Percentiles rank a stretch among this genome's conserved stretches.
Evolutionary conservation across 2,329 filamentous ascomycete species (phyloP).

Genomic region (Verticillium isaacii): DNA sequence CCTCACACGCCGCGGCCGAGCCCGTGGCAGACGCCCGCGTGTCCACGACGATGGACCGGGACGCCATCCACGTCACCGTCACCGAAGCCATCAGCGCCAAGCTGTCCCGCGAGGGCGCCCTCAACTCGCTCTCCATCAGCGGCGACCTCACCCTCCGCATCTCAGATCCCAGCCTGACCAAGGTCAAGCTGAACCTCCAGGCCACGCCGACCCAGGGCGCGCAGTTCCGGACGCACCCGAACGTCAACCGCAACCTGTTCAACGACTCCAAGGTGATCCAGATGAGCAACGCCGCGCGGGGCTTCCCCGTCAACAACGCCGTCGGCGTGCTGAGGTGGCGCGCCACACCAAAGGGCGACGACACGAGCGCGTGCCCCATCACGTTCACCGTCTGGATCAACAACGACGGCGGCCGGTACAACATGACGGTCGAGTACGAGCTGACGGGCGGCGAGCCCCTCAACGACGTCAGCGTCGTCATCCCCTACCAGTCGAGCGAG

Average conservation of each 20-base stretch:
- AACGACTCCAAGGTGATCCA: constrained; percentile 79
- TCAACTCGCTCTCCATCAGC: constrained; percentile 84
- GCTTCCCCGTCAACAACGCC: constrained; percentile 91
- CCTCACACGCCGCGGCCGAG: constrained; percentile 40
- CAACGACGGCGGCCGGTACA: constrained; percentile 77
- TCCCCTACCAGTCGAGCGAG: constrained; percentile 81
- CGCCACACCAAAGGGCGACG: constrained; percentile 74
- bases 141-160: constrained; percentile 91
- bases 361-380: constrained; percentile 78
- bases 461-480: constrained; percentile 79
- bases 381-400: constrained; percentile 98
- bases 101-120: constrained; percentile 78
- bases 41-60: constrained; percentile 69
- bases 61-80: constrained; percentile 83
- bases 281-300: constrained; percentile 79
- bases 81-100: constrained; percentile 88
- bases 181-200: constrained; percentile 79
- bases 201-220: constrained; percentile 76
- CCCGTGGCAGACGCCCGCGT: constrained; percentile 49
- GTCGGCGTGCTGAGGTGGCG: constrained; percentile 94
- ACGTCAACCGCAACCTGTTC: constrained; percentile 88
- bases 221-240: constrained; percentile 93
- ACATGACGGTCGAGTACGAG: constrained; percentile 93
- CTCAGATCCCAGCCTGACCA: constrained; percentile 81
- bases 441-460: constrained; percentile 74